phyloP scores from a whole-genome alignment of 2,329 filamentous ascomycete genomes.

The Xylariaceae sp. region DNA sequence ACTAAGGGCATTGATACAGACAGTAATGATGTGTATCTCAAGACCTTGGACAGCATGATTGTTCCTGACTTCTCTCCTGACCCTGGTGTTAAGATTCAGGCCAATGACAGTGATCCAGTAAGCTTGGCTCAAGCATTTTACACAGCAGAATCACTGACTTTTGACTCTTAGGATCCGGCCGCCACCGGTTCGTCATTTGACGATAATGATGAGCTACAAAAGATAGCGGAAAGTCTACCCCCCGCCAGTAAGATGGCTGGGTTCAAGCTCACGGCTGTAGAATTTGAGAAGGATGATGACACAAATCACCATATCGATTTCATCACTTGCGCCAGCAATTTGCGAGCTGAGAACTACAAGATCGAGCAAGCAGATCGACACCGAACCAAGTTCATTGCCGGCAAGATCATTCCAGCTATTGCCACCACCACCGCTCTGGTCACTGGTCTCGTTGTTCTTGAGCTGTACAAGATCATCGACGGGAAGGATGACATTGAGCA shows the following conservation, averaged over 20 bases:
- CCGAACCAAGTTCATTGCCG: slow-evolving; percentile 99
- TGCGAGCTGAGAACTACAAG: slow-evolving; percentile 97
- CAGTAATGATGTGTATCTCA: slow-evolving; percentile 69
- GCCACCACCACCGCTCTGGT: slow-evolving; percentile 95
- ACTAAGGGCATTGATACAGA: slow-evolving; percentile 67
- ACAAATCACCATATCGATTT: slow-evolving; percentile 98
- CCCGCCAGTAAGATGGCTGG: slow-evolving; percentile 75
- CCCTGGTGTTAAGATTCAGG: slow-evolving; percentile 91
- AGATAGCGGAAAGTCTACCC: slow-evolving; percentile 69
- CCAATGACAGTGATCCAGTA: slow-evolving; percentile 85
- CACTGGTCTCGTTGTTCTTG: slow-evolving; percentile 86
- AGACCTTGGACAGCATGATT: slow-evolving; percentile 86
- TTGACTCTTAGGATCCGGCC: slow-evolving; percentile 66
- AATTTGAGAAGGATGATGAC: slow-evolving; percentile 99
- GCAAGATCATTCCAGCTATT: slow-evolving; percentile 98
- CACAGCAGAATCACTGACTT: slow-evolving; percentile 2
- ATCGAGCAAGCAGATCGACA: slow-evolving; percentile 89
- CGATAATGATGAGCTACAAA: slow-evolving; percentile 71
- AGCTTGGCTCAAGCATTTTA: slow-evolving; percentile 26
- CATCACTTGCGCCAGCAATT: slow-evolving; percentile 93
- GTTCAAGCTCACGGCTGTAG: slow-evolving; percentile 85
- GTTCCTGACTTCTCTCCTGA: slow-evolving; percentile 92
- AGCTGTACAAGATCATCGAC: slow-evolving; percentile 94
- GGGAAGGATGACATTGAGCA: slow-evolving; percentile 96
- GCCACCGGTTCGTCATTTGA: slow-evolving; percentile 69